These are phyloP conservation scores for Aechmea fasciata DNA, from an alignment of 176 grass and related monocot genomes.

Conservation along the genomic window DNA sequence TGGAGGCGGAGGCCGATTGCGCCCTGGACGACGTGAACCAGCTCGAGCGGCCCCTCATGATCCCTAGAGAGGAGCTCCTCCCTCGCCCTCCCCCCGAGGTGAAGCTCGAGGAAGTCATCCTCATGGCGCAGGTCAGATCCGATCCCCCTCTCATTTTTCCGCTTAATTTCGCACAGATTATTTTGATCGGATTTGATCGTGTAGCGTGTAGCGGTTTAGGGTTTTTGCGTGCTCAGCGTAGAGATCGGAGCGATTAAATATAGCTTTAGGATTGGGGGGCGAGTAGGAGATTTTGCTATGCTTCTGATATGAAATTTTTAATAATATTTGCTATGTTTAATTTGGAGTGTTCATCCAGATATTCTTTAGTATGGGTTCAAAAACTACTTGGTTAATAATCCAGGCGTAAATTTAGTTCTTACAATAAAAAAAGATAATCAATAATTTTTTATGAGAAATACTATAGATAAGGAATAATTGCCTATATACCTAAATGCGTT, in stretches of 20 bases:
- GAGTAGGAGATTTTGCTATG: too few relatives aligned
- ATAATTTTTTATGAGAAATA: too few relatives aligned
- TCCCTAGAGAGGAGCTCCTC: constrained; percentile 60
- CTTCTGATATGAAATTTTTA: background rate
- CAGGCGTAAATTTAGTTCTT: too few relatives aligned
- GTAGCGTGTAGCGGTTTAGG: background rate
- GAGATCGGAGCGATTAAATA: too few relatives aligned
- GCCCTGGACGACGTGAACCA: constrained; percentile 44
- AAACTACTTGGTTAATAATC: too few relatives aligned
- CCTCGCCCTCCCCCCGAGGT: constrained; percentile 35
- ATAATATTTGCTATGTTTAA: background rate
- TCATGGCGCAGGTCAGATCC: constrained; percentile 48
- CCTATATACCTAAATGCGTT: too few relatives aligned
- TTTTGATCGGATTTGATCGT: constrained; percentile 19
- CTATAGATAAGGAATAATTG: too few relatives aligned
- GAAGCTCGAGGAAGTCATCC: constrained; percentile 40
- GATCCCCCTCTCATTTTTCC: background rate
- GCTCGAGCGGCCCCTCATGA: constrained; percentile 60
- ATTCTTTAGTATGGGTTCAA: background rate
- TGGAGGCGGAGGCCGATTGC: constrained; percentile 54
- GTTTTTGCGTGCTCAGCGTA: too few relatives aligned
- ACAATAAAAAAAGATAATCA: too few relatives aligned
- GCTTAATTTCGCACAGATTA: constrained; percentile 3
- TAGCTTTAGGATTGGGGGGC: too few relatives aligned
- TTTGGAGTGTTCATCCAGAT: background rate